Percentiles rank a stretch among this genome's conserved stretches.
Conservation (phyloP, 2,329 filamentous ascomycete species). For the Phaeomoniella chlamydospora region DNA sequence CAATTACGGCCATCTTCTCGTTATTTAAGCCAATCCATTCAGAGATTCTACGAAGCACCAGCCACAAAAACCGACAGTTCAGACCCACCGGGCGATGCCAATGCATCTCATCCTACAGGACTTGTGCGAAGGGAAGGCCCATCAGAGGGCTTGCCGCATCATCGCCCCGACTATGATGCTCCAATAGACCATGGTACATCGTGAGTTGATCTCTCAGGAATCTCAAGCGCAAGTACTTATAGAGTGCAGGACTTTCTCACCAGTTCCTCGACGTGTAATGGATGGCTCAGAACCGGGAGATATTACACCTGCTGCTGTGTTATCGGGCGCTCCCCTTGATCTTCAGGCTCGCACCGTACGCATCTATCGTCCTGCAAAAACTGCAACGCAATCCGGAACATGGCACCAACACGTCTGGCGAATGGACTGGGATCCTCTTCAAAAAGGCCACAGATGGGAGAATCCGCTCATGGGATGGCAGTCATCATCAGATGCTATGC, state of each 20-base stretch:
- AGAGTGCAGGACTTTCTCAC: slow-evolving; percentile 62
- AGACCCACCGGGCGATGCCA: not conserved
- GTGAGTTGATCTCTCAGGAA: slow-evolving; percentile 36
- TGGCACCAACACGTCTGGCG: slow-evolving; percentile 81
- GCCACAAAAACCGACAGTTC: not conserved
- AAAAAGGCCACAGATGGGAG: slow-evolving; percentile 94
- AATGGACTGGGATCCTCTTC: slow-evolving; percentile 94
- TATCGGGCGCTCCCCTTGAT: slow-evolving; percentile 87
- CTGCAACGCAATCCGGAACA: slow-evolving; percentile 88
- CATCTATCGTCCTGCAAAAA: slow-evolving; percentile 82
- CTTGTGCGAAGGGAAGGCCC: not conserved
- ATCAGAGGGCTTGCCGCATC: slow-evolving; percentile 25
- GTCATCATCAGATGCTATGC: slow-evolving; percentile 87
- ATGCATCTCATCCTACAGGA: not conserved
- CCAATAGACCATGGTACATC: slow-evolving; percentile 80
- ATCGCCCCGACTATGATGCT: slow-evolving; percentile 69
- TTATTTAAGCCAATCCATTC: not conserved
- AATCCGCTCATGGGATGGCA: slow-evolving; percentile 98
- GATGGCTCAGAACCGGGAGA: slow-evolving; percentile 74
- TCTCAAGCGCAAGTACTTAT: slow-evolving; percentile 2
- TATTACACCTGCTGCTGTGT: slow-evolving; percentile 62
- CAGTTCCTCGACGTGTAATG: slow-evolving; percentile 77
- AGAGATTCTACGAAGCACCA: not conserved
- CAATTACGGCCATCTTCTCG: not conserved
- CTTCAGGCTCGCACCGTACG: slow-evolving; percentile 87